phyloP scores from a whole-genome alignment of 2,329 filamentous ascomycete genomes.

The Sporothrix mexicana region DNA sequence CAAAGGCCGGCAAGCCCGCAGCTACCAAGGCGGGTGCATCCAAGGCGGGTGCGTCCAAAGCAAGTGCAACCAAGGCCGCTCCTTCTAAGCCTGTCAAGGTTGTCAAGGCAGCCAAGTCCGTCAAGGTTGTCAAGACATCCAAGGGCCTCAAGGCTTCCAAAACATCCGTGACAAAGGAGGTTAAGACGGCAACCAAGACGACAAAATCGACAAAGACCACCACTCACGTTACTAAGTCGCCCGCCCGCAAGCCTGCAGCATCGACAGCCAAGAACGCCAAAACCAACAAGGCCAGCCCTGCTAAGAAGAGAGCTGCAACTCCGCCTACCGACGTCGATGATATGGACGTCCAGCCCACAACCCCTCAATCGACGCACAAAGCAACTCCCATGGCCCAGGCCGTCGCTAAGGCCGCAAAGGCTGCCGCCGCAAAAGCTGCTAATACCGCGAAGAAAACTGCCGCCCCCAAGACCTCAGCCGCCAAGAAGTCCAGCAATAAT shows the following conservation, averaged over 20 bases:
- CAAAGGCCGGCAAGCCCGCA: conserved; percentile 2
- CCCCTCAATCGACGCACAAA: conserved; percentile 17
- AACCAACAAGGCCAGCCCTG: not conserved
- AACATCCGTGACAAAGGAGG: not conserved
- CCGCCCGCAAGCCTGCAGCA: not conserved
- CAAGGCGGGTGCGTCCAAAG: conserved; percentile 7
- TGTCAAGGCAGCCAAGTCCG: conserved; percentile 43
- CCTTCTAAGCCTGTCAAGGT: conserved; percentile 42
- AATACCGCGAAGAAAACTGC: conserved; percentile 16
- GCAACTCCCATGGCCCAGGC: conserved; percentile 34
- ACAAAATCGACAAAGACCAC: not conserved
- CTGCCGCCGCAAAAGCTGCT: conserved; percentile 5
- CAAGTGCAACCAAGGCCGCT: not conserved
- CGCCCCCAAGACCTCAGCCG: not conserved
- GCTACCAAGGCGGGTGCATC: conserved; percentile 8
- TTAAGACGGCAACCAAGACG: conserved; percentile 17
- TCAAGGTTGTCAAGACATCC: conserved; percentile 45
- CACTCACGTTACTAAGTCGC: not conserved
- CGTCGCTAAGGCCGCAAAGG: conserved; percentile 22
- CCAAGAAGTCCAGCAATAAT: not conserved
- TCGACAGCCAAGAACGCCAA: conserved; percentile 7
- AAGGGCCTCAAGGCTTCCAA: conserved; percentile 33
- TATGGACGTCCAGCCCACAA: not conserved
- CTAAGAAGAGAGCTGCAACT: conserved; percentile 15
- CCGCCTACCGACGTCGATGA: not conserved